Evolutionary conservation across 2,329 filamentous ascomycete genomes (phyloP).

Genomic region (Microsporum audouinii): DNA sequence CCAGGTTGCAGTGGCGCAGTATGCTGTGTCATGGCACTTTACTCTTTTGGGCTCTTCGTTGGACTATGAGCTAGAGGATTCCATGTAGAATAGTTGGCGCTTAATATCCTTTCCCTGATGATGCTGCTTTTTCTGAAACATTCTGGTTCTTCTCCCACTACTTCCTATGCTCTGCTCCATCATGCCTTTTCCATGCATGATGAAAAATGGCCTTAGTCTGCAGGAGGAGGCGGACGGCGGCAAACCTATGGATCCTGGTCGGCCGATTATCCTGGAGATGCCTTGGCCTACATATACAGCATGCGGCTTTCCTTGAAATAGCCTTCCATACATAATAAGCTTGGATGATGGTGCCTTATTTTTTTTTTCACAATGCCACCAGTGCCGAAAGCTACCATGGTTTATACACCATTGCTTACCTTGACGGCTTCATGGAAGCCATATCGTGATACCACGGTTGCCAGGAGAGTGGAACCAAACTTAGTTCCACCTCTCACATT

Average conservation of each 20-base stretch:
- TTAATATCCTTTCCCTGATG: not conserved
- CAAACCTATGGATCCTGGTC: not conserved
- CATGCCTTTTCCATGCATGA: not conserved
- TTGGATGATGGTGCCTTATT: not conserved
- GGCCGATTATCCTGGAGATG: not conserved
- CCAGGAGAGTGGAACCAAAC: conserved; percentile 2
- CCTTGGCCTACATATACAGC: not conserved
- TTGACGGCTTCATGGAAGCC: conserved; percentile 4
- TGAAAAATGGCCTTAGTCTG: not conserved
- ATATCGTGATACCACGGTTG: not conserved
- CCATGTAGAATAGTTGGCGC: conserved; percentile 4
- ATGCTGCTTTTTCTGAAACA: not conserved
- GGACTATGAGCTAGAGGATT: not conserved
- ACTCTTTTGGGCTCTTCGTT: not conserved
- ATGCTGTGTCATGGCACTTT: not conserved
- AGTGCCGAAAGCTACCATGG: not conserved
- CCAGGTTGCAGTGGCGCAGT: conserved; percentile 1
- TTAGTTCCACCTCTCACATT: not conserved
- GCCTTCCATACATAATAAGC: not conserved
- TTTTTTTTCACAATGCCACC: not conserved
- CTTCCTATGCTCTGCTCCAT: not conserved
- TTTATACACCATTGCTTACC: not conserved
- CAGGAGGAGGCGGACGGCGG: not conserved
- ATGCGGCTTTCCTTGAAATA: not conserved
- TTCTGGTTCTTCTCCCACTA: not conserved